Evolutionary conservation across 805 yeast species (phyloP).

Genomic region (Alloascoidea hylecoeti): DNA sequence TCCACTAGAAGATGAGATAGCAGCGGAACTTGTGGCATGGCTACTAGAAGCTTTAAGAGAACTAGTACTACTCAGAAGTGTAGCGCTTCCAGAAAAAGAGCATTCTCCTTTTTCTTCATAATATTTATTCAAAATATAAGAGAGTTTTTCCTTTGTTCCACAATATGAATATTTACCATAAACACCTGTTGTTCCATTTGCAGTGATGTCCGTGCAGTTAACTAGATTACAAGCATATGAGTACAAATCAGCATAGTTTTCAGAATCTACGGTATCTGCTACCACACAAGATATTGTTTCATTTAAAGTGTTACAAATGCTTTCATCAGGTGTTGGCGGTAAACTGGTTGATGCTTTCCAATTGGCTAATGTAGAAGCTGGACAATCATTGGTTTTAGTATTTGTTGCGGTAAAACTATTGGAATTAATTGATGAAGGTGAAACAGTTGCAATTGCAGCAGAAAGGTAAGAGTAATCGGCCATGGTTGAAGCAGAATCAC

Average conservation of each 20-base stretch:
- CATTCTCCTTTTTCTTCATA: conserved; percentile 48
- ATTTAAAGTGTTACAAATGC: conserved; percentile 49
- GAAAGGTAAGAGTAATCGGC: conserved; percentile 44
- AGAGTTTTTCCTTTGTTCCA: conserved; percentile 52
- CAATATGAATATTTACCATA: conserved; percentile 73
- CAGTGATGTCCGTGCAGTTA: conserved; percentile 47
- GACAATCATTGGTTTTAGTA: conserved; percentile 24
- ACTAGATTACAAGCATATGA: conserved; percentile 38
- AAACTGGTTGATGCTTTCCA: conserved; percentile 59
- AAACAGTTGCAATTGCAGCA: conserved; percentile 34
- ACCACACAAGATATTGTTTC: conserved; percentile 46
- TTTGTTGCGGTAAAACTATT: conserved; percentile 22
- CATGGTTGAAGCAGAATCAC: conserved; percentile 32
- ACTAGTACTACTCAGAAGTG: too few species aligned
- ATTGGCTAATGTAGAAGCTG: conserved; percentile 28
- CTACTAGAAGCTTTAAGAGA: too few species aligned
- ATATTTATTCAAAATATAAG: conserved; percentile 53
- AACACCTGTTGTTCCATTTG: conserved; percentile 46
- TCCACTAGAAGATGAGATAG: too few species aligned
- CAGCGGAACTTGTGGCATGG: too few species aligned
- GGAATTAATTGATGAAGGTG: conserved; percentile 32
- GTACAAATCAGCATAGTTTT: conserved; percentile 49
- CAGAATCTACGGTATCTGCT: conserved; percentile 28
- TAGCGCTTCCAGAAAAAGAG: conserved; percentile 38
- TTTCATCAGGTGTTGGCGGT: conserved; percentile 68